A percentile compares a stretch with the other conserved stretches of the same genome.
Conservation (phyloP, 176 grass and related monocot species). For the Aechmea fasciata region DNA sequence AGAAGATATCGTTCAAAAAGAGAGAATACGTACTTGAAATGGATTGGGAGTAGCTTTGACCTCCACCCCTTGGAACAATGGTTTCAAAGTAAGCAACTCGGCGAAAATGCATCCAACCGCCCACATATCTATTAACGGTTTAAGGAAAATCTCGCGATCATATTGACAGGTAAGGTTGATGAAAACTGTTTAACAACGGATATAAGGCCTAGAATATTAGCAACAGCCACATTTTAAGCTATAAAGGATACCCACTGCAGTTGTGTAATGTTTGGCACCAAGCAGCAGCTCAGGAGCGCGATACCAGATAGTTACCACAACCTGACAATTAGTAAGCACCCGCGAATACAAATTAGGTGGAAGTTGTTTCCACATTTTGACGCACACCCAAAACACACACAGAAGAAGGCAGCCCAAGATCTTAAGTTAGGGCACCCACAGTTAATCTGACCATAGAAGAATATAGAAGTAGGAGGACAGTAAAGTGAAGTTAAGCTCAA, state of each 20-base stretch:
- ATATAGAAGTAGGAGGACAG: no score
- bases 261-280: constrained; percentile 96
- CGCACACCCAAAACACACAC: no score
- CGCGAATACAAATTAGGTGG: background rate
- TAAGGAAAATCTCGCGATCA: constrained; percentile 24
- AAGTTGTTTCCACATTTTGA: no score
- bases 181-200: no score
- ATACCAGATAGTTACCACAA: constrained; percentile 99
- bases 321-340: constrained; percentile 31
- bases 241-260: constrained; percentile 84
- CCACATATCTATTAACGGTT: constrained; percentile 88
- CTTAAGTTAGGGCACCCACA: no score
- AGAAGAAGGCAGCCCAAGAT: no score
- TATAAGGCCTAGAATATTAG: no score
- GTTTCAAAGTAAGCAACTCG: constrained; percentile 91
- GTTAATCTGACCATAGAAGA: no score
- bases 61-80: constrained; percentile 97
- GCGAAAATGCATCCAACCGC: constrained; percentile 99
- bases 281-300: constrained; percentile 88
- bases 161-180: background rate
- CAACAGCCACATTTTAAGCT: no score
- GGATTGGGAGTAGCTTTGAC: constrained; percentile 86
- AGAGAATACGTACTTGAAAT: constrained; percentile 64
- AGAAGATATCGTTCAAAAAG: background rate
- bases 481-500: no score